Percentiles rank a stretch among this genome's conserved stretches.
Conservation (phyloP, 208 protist species). For the Kentomonas sorsogonicus region DNA sequence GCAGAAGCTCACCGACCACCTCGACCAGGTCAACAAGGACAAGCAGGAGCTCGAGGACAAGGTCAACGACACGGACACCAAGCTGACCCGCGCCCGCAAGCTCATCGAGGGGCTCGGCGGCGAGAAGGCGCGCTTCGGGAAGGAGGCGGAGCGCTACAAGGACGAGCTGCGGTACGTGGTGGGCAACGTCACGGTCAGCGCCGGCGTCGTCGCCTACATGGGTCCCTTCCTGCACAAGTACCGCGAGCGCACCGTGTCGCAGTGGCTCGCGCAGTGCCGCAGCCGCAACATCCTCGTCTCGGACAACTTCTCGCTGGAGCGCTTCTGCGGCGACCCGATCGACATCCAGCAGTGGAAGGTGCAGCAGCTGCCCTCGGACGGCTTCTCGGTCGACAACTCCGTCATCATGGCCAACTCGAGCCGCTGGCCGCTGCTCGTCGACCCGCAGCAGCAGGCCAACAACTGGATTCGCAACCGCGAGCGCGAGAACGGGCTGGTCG, state of each 20-base stretch:
- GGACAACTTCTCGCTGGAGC: constrained; percentile 78
- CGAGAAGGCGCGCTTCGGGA: constrained; percentile 91
- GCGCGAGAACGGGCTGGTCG: constrained; percentile 75
- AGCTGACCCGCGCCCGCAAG: constrained; percentile 92
- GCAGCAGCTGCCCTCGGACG: constrained; percentile 88
- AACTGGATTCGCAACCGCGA: constrained; percentile 93
- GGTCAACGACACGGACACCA: constrained; percentile 90
- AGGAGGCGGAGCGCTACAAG: constrained; percentile 73
- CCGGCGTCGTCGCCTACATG: constrained; percentile 94
- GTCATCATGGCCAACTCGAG: constrained; percentile 89
- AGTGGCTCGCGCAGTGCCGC: constrained; percentile 76
- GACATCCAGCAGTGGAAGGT: constrained; percentile 92
- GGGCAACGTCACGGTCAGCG: constrained; percentile 93
- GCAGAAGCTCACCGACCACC: constrained; percentile 63
- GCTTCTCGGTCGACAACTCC: constrained; percentile 93
- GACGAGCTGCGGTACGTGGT: constrained; percentile 83
- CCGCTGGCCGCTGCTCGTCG: constrained; percentile 91
- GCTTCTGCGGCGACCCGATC: constrained; percentile 87
- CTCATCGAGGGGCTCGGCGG: constrained; percentile 93
- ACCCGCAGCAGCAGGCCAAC: constrained; percentile 95
- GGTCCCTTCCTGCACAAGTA: constrained; percentile 94
- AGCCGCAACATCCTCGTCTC: constrained; percentile 68
- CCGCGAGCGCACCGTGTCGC: constrained; percentile 58
- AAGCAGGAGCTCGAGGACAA: constrained; percentile 91
- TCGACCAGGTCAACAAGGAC: constrained; percentile 81